A percentile compares a stretch with the other conserved stretches of the same genome.
These are phyloP conservation scores for Aechmea fasciata DNA, from an alignment of 176 grass and related monocot genomes.

Conservation along the genomic window DNA sequence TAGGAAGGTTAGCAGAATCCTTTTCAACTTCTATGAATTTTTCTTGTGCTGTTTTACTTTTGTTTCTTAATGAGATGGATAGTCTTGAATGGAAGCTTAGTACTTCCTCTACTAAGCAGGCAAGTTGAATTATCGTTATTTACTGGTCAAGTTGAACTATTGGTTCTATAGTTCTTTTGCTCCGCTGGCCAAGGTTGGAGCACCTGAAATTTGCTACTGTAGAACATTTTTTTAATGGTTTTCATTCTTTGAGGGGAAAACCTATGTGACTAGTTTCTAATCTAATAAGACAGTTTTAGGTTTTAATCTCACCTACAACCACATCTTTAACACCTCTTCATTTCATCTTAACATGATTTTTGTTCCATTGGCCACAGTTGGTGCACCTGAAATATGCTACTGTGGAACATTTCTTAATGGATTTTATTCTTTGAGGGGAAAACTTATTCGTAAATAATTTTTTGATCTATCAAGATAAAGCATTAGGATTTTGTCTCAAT, in stretches of 20 bases:
- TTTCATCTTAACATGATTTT: neutral
- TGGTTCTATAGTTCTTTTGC: neutral
- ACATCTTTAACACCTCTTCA: too few relatives aligned
- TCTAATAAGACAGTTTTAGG: neutral
- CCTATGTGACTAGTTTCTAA: neutral
- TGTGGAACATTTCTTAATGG: neutral
- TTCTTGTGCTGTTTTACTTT: too few relatives aligned
- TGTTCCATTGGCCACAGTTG: neutral
- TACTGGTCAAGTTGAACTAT: too few relatives aligned
- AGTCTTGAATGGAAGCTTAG: neutral
- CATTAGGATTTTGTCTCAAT: neutral
- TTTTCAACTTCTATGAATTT: too few relatives aligned
- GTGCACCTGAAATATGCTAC: too few relatives aligned
- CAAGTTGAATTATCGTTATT: too few relatives aligned
- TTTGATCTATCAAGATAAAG: neutral
- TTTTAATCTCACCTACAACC: too few relatives aligned
- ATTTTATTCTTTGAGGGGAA: neutral
- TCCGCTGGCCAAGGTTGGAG: neutral
- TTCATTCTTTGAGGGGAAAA: neutral
- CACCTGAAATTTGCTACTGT: too few relatives aligned
- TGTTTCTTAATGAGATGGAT: too few relatives aligned
- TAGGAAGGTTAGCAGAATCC: slow-evolving; percentile 55
- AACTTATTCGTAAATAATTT: neutral
- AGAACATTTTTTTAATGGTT: neutral
- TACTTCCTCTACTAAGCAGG: neutral